Evolutionary conservation across 805 yeast genomes (phyloP), one percentile per base, ranked within the genome.

Genomic region (Yamadazyma insecticola): DNA sequence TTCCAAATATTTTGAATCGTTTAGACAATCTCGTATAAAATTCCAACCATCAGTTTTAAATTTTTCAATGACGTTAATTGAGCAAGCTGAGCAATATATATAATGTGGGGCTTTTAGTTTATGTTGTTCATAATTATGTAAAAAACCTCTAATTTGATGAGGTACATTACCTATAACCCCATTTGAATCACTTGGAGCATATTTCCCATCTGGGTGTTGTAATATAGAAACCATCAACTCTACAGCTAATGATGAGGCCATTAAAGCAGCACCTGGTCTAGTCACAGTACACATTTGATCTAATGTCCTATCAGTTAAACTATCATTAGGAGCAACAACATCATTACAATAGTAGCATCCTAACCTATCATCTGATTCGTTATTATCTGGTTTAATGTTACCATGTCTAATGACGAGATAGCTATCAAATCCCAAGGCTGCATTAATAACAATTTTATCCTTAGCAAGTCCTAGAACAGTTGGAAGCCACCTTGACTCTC

Each of bases 271-370:
- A 1, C 99, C 98, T 0, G 99, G 97, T 24, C 98, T 67, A 0
- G 98, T 92, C 1, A 92, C 98, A 0, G 99, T 92, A 51, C 99
- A 92, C 97, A 92, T 92, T 56, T 92, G 97, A 57, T 92, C 99
- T 35, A 92, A 62, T 0, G 97, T 84, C 30, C 95, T 68, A 48
- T 88, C 95, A 0, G 85, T 70, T n/a, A 86, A 59, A 36, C 95
- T 81, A 52, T 92, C 95, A 2, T 77, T 66, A 0, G 99, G 98
- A 0, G 97, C 97, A 31, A 87, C 87, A 6, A 92, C 89, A 52
- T 92, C 98, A 52, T 87, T 86, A 57, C 99, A 92, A 55, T 82
- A 92, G 58, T 92, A 92, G 55, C 99, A 92, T 0, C 99, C 98
- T 25, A 89, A 55, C n/a, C n/a, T n/a, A n/a, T n/a, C n/a, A n/a